Evolutionary conservation across 2,329 filamentous ascomycete species (phyloP), one percentile per base, ranked within the genome.

Genomic region (Incumbomyces lentus): DNA sequence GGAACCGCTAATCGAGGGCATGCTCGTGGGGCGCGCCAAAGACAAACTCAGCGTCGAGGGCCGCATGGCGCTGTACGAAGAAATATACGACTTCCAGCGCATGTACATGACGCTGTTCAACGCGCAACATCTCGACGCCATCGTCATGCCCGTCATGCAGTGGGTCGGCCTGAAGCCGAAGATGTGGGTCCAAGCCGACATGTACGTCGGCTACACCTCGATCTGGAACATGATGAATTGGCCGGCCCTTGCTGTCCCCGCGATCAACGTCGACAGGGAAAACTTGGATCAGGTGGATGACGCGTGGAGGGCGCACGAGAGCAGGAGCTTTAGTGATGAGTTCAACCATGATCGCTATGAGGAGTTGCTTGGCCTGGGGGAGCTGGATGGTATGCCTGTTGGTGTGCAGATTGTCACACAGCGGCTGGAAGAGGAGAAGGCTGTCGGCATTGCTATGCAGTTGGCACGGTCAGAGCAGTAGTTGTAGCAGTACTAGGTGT

Each of bases 341-440:
- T 64, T 60, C 43, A 64, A 64, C 48, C 56, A 64, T 44, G 44
- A 52, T 32, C 59, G 62, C 44, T 64, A 61, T 61, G 19, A 41
- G 51, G 34, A 31, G 64, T 61, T 2, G 58, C 58, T 1, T 59
- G 64, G 39, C 64, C 62, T 6, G 6, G 33, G 33, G 12, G 33
- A 35, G 6, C 70, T 66, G 43, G 57, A 53, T 30, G 64, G 63
- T 44, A 63, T 67, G 22, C 68, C 68, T 2, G 60, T 70, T 14
- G 63, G 62, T 39, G 56, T 71, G 49, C 68, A 58, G 48, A 33
- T 57, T 35, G 50, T 56, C 1, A 52, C 46, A n/a, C 47, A 50
- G 5, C 46, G 49, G 17, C 49, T 55, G 38, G 53, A 48, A 10
- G 56, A 57, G 48, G 55, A 57, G 43, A 55, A 52, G 46, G 47